Percentiles rank a stretch among this genome's conserved stretches.
Evolutionary conservation across 2,329 filamentous ascomycete genomes (phyloP).

Genomic region (Fusarium buharicum): DNA sequence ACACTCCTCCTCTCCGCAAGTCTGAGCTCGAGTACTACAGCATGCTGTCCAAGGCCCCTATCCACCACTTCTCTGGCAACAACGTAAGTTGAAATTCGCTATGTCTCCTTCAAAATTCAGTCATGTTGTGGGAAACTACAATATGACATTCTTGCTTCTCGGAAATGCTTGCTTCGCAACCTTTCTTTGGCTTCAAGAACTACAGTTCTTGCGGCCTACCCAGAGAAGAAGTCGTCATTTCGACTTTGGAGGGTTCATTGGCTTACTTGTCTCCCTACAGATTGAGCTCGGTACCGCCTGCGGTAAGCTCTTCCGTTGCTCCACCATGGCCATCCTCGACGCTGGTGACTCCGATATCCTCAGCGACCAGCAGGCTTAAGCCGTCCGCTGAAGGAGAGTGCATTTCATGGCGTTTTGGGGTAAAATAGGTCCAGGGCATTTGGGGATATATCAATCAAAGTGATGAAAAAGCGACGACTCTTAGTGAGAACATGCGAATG

Average conservation of each 20-base stretch:
- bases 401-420: constrained; percentile 59
- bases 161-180: constrained; percentile 35
- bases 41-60: constrained; percentile 92
- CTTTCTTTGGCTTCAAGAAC: constrained; percentile 40
- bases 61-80: constrained; percentile 98
- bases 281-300: constrained; percentile 98
- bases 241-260: constrained; percentile 88
- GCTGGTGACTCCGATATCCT: constrained; percentile 99
- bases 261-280: constrained; percentile 72
- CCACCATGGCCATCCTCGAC: constrained; percentile 96
- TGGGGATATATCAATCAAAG: constrained; percentile 53
- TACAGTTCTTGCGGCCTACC: constrained; percentile 63
- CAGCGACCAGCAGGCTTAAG: constrained; percentile 75
- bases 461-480: constrained; percentile 50
- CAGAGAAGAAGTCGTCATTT: constrained; percentile 86
- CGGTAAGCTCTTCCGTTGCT: constrained; percentile 99
- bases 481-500: constrained; percentile 37
- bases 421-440: constrained; percentile 51
- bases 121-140: constrained; percentile 36
- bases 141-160: constrained; percentile 42
- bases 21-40: constrained; percentile 95
- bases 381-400: constrained; percentile 37
- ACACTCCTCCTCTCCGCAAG: constrained; percentile 98
- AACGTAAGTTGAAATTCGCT: constrained; percentile 79
- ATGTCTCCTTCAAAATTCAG: constrained; percentile 34